Evolutionary conservation across 2,329 filamentous ascomycete species (phyloP), one percentile per base, ranked within the genome.

Genomic region (Clarireedia hainanense): DNA sequence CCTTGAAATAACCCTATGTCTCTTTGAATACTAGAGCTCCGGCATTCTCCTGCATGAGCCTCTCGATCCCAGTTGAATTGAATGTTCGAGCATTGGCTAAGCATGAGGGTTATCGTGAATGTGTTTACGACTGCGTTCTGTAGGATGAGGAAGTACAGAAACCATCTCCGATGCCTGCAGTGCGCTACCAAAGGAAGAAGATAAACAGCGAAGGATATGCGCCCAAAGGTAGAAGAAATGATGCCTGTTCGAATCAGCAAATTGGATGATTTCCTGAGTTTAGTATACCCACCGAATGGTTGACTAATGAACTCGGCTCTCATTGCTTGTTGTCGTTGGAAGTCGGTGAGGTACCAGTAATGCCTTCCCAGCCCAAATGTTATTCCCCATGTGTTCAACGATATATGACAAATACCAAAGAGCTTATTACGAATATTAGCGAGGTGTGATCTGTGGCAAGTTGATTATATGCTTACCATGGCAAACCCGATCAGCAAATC

Each of bases 361-460:
- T 54, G 45, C 5, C 45, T 54, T 23, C 45, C 45, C 9, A 54
- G 26, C 39, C 52, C 52, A 23, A 39, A 49, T 2, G 17, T 34
- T 40, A 54, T 24, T 3, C 52, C 52, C 52, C 52, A 54, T 6
- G 52, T 42, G 27, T 27, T 42, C 6, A 54, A n/a, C 17, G 52
- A 48, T 34, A 54, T 40, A 20, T 54, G 52, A 17, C 45, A 17
- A 6, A 49, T 37, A 4, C 52, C 52, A 34, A 47, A 40, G n/a
- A 54, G 24, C 52, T 54, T 54, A 2, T 15, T 20, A 15, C 12
- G n/a, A 5, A 5, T 34, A 30, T 40, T 14, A 39, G n/a, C 24
- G 14, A 6, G 26, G 5, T 3, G 2, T 4, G 2, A 42, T 17
- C n/a, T 14, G 12, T 30, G 27, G 27, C 27, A n/a, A n/a, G 9